Evolutionary conservation across 164 flowering plant species (phyloP), one percentile per base, ranked within the genome.

Genomic region (Macadamia tetraphylla): DNA sequence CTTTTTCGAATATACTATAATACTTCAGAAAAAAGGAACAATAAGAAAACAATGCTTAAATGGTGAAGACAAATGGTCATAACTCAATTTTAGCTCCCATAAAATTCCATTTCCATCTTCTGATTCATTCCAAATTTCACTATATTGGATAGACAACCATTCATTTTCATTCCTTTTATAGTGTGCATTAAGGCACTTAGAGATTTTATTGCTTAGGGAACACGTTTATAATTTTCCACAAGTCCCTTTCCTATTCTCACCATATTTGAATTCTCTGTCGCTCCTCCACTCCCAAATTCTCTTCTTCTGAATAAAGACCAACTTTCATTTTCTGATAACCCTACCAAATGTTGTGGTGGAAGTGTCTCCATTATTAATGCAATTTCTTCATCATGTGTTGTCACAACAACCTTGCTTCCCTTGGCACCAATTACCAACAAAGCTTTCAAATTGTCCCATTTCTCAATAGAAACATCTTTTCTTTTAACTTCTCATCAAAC

Each of bases 51-150:
- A 67, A 14, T 43, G 63, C 35, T 67, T 67, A 46, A 67, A 4
- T 6, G 12, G 23, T 42, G 62, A 9, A 1, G 63, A 15, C 7
- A 51, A 67, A 44, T 40, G 6, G 14, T 67, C 15, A 14, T 67
- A 67, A 13, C 70, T 67, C 63, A 58, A 58, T 53, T 43, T 58
- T 12, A 67, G 43, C 3, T 29, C 55, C 7, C 32, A 32, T 12
- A 58, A 42, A 10, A 58, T 67, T 29, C 32, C 9, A 40, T 57
- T 13, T 59, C 30, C 35, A 23, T 9, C 42, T 43, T 46, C 62
- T 11, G 15, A 0, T 58, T 58, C 30, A 23, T 23, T 23, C 70
- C 70, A 67, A 18, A 67, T 42, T 23, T 67, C 70, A 67, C 63
- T 59, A 5, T 11, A 1, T 46, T 8, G 51, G 12, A 46, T 3